Conservation (phyloP, 805 yeast genomes). For the Sugiyamaella qingdaonensis region DNA sequence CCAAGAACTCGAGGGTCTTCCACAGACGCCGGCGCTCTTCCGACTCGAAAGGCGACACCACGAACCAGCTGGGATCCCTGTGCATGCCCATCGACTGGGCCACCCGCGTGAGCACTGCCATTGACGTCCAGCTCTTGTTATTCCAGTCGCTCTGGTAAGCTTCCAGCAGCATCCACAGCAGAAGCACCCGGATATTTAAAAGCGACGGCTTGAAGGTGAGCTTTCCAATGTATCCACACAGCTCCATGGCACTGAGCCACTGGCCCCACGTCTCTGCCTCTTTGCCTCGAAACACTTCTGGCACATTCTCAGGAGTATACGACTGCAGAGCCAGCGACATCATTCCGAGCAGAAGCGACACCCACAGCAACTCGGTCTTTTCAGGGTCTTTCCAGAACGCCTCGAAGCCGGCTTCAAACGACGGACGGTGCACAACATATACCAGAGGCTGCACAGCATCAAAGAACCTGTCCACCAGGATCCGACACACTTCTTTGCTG, state of each 20-base stretch:
- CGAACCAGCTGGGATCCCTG: conserved; percentile 34
- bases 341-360: conserved; percentile 28
- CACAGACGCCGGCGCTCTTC: conserved; percentile 30
- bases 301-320: conserved; percentile 22
- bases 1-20: conserved; percentile 25
- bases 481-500: conserved; percentile 20
- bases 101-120: conserved; percentile 28
- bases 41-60: conserved; percentile 28
- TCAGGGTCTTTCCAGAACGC: conserved; percentile 30
- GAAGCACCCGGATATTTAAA: conserved; percentile 26
- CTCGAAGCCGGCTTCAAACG: conserved; percentile 26
- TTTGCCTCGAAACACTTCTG: conserved; percentile 20
- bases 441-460: conserved; percentile 26
- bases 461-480: conserved; percentile 28
- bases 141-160: conserved; percentile 22
- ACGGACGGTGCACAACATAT: conserved; percentile 28
- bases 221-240: conserved; percentile 29
- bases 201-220: conserved; percentile 30
- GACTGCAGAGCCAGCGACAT: conserved; percentile 28
- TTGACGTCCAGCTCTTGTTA: conserved; percentile 28
- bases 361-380: conserved; percentile 28
- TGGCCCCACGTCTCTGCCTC: conserved; percentile 21
- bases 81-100: conserved; percentile 36
- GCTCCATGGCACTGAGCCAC: conserved; percentile 30
- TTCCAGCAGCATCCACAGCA: conserved; percentile 31